A percentile compares a stretch with the other conserved stretches of the same genome.
Conservation (phyloP, 768 basidiomycete genomes). For the Dacryopinax primogenitus region DNA sequence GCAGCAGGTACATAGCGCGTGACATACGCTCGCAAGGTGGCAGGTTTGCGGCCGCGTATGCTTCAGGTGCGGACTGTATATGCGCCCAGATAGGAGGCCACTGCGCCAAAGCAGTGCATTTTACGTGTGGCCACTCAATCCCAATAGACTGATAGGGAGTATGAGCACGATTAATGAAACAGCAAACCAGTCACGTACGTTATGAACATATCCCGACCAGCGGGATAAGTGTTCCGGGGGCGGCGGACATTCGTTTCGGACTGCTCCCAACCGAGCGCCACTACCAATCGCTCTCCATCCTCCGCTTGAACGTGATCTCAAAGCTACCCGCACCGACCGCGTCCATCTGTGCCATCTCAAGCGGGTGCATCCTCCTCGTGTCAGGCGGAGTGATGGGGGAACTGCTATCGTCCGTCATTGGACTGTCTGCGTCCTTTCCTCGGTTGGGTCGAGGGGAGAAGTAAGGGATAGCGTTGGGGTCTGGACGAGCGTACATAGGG, state of each 20-base stretch:
- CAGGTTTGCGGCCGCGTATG: no score
- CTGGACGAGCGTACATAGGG: background rate
- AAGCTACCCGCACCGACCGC: background rate
- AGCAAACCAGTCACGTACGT: background rate
- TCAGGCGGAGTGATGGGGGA: background rate
- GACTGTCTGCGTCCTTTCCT: background rate
- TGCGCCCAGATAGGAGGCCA: no score
- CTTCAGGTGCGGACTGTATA: no score
- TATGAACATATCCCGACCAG: background rate
- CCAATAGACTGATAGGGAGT: no score
- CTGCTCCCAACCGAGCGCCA: background rate
- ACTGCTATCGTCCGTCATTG: slow-evolving; percentile 2
- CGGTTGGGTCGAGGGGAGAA: background rate
- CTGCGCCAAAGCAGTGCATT: no score
- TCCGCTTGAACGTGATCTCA: slow-evolving; percentile 3
- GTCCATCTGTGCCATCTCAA: background rate
- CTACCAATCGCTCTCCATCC: slow-evolving; percentile 8
- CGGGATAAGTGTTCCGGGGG: background rate
- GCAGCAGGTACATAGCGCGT: no score
- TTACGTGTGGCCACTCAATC: no score
- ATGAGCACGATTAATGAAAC: no score
- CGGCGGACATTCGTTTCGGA: background rate
- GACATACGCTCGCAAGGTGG: background rate
- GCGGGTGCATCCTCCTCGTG: background rate
- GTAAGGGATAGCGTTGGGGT: background rate